Conservation (phyloP, 305 asterid species). For the Coffea humblotiana region DNA sequence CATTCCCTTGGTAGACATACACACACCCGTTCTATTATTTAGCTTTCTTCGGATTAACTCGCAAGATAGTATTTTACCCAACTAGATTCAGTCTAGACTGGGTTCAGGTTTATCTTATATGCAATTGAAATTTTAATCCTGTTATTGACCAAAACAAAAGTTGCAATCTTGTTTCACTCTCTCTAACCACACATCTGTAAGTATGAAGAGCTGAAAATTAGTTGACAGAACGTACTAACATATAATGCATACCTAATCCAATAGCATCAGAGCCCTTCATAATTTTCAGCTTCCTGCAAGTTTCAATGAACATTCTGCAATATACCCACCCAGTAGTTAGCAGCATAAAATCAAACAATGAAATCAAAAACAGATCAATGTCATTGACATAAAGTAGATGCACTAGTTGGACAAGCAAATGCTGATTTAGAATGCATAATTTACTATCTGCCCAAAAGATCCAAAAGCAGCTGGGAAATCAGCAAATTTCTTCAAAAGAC, state of each 20-base stretch:
- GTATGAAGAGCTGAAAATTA: no score
- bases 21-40: background rate
- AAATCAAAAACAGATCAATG: background rate
- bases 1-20: background rate
- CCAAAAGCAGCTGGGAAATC: background rate
- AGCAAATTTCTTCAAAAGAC: background rate
- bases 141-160: background rate
- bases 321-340: conserved; percentile 7
- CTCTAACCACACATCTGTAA: background rate
- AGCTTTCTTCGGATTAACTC: background rate
- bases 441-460: background rate
- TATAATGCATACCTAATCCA: conserved; percentile 60
- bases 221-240: background rate
- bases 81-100: background rate
- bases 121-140: background rate
- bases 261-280: conserved; percentile 89
- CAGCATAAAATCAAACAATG: background rate
- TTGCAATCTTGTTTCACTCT: background rate
- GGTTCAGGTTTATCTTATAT: background rate
- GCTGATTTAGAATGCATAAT: background rate
- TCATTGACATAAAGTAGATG: background rate
- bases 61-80: background rate
- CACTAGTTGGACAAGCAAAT: background rate
- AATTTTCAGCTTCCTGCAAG: conserved; percentile 86
- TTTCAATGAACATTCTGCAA: conserved; percentile 69